phyloP scores from a whole-genome alignment of 2,329 filamentous ascomycete species.

The Aspergillus tubingensis region DNA sequence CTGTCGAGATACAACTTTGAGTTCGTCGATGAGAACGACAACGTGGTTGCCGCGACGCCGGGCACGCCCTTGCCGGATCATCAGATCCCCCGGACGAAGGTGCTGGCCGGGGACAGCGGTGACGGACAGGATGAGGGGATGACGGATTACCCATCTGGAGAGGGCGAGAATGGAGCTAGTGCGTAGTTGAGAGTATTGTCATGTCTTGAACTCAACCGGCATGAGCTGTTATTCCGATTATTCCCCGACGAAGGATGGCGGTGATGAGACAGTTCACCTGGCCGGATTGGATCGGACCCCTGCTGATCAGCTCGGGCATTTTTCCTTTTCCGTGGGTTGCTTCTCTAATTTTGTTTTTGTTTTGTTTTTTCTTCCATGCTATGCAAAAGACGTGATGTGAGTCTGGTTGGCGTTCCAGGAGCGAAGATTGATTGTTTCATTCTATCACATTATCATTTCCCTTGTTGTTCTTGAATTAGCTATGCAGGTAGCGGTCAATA shows the following conservation, averaged over 20 bases:
- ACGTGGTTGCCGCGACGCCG: constrained; percentile 81
- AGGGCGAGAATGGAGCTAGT: constrained; percentile 24
- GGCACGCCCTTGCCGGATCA: constrained; percentile 64
- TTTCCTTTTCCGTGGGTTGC: background rate
- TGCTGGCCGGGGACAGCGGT: constrained; percentile 57
- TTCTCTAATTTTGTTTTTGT: background rate
- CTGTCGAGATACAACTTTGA: constrained; percentile 96
- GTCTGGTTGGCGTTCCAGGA: background rate
- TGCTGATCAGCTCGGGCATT: background rate
- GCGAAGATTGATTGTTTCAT: background rate
- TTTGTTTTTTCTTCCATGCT: background rate
- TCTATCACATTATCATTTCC: no score
- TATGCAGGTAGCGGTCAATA: background rate
- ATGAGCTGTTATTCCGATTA: background rate
- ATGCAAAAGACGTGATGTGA: background rate
- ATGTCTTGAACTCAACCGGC: background rate
- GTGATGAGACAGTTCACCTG: background rate
- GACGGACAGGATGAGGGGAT: constrained; percentile 39
- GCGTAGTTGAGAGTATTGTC: constrained; percentile 1
- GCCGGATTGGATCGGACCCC: background rate
- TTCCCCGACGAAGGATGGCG: background rate
- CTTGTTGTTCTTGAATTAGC: background rate
- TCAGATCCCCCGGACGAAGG: constrained; percentile 64
- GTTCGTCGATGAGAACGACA: constrained; percentile 89
- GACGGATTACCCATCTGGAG: constrained; percentile 32